These are phyloP conservation scores for Ceratobasidium papillatum DNA, from an alignment of 1,284 basidiomycete species.

Conservation along the genomic window DNA sequence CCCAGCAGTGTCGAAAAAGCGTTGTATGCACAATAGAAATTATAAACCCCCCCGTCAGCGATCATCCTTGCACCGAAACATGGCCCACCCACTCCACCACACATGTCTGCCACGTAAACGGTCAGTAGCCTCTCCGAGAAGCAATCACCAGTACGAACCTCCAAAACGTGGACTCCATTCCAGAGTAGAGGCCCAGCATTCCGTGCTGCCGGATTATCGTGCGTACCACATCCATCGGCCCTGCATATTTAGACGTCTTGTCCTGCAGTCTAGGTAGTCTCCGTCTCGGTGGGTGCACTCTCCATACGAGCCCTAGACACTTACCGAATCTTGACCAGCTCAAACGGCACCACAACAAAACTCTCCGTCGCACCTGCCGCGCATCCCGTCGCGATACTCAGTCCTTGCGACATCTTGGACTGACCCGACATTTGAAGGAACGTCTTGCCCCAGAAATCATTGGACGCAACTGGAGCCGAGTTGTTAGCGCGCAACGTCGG, in stretches of 20 bases:
- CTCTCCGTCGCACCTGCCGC: slow-evolving; percentile 96
- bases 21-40: not conserved
- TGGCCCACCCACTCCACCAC: slow-evolving; percentile 67
- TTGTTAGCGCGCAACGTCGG: not conserved
- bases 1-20: slow-evolving; percentile 39
- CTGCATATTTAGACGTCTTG: slow-evolving; percentile 67
- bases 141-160: slow-evolving; percentile 59
- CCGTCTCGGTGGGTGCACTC: slow-evolving; percentile 7
- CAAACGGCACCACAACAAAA: slow-evolving; percentile 92
- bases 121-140: slow-evolving; percentile 7
- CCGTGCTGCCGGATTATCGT: slow-evolving; percentile 82
- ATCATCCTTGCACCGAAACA: not conserved
- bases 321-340: slow-evolving; percentile 91
- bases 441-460: slow-evolving; percentile 94
- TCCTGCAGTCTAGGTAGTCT: slow-evolving; percentile 77
- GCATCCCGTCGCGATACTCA: slow-evolving; percentile 92
- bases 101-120: slow-evolving; percentile 64
- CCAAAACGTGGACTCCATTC: slow-evolving; percentile 98
- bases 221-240: slow-evolving; percentile 89
- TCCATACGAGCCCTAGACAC: slow-evolving; percentile 53
- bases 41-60: not conserved
- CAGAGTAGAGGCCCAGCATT: slow-evolving; percentile 82
- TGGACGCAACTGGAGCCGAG: slow-evolving; percentile 61
- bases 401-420: slow-evolving; percentile 84
- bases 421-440: slow-evolving; percentile 70